These are phyloP conservation scores for Podospora sp. DNA, from an alignment of 495 filamentous ascomycete genomes.

Conservation along the genomic window DNA sequence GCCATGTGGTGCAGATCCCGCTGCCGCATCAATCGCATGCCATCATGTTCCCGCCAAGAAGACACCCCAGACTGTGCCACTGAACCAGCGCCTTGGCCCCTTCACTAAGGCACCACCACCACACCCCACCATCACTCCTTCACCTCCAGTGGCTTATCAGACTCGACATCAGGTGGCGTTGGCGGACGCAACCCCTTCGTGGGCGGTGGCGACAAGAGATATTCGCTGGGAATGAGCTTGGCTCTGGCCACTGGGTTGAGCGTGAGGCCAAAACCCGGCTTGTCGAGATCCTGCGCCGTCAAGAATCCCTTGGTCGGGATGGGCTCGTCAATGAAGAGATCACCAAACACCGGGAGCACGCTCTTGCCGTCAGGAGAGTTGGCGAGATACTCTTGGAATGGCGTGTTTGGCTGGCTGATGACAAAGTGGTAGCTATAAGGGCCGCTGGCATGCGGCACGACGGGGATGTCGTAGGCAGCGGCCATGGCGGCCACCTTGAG, in stretches of 20 bases:
- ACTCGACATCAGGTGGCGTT: conserved; percentile 23
- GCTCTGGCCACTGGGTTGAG: conserved; percentile 74
- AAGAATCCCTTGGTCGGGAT: conserved; percentile 82
- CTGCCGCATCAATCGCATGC: background rate
- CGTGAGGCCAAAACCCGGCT: conserved; percentile 87
- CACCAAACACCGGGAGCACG: conserved; percentile 87
- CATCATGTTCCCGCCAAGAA: background rate
- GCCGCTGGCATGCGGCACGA: conserved; percentile 90
- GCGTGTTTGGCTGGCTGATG: conserved; percentile 83
- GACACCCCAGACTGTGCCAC: background rate
- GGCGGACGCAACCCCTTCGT: conserved; percentile 56
- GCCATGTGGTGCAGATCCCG: background rate
- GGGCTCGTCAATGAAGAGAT: conserved; percentile 87
- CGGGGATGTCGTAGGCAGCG: conserved; percentile 87
- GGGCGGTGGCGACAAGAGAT: conserved; percentile 74
- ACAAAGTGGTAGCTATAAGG: conserved; percentile 96
- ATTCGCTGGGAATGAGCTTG: conserved; percentile 69
- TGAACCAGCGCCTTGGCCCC: background rate
- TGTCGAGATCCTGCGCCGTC: conserved; percentile 76
- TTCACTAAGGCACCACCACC: background rate
- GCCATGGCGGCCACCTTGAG: conserved; percentile 87
- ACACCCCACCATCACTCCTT: background rate
- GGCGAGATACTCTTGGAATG: conserved; percentile 93
- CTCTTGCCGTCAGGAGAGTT: conserved; percentile 88
- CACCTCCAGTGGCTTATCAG: conserved; percentile 18